Evolutionary conservation across 805 yeast species (phyloP), one percentile per base, ranked within the genome.

Genomic region (Wickerhamomyces rabaulensis): DNA sequence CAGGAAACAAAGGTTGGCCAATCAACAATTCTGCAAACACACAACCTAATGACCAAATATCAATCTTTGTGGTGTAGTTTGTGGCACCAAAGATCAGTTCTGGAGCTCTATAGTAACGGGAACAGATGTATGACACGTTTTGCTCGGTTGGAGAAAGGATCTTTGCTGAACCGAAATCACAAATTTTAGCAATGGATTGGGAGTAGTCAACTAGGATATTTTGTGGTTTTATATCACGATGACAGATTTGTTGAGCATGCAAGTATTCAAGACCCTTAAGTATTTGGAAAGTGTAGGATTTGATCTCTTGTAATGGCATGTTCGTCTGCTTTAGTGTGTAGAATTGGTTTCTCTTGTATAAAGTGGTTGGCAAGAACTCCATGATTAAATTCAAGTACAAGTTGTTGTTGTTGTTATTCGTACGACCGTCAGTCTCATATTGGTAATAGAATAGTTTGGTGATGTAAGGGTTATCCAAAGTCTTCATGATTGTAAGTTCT

Each of bases 1-100:
- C 99, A 12, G 99, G 99, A 70, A 94, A 94, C 54, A 94, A 72
- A 13, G 99, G 99, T 64, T 90, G 97, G 16, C 99, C 98, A 47
- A 94, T 75, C 52, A 91, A 80, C 59, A 94, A 72, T 69, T 94
- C 99, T 5, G 98, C 98, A 88, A 94, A 90, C 20, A 94, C 99
- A 71, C 99, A 94, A 19, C 96, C 97, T 13, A 95, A 89, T 13
- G 96, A 87, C 99, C 99, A 94, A 41, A 94, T 80, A 65, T 94
- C 99, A 54, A 94, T 94, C 66, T 92, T 91, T 26, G 97, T 90
- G 8, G 98, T 89, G 67, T 94, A 94, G 67, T 91, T 88, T 23
- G 96, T 86, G 13, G 98, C 96, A 17, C 98, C 99, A 71, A 94
- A 94, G 50, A 94, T 94, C 57, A 94, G 79, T 68, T 94, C 99